These are phyloP conservation scores for Ophiocordyceps australis DNA, from an alignment of 2,329 filamentous ascomycete genomes.

Conservation along the genomic window DNA sequence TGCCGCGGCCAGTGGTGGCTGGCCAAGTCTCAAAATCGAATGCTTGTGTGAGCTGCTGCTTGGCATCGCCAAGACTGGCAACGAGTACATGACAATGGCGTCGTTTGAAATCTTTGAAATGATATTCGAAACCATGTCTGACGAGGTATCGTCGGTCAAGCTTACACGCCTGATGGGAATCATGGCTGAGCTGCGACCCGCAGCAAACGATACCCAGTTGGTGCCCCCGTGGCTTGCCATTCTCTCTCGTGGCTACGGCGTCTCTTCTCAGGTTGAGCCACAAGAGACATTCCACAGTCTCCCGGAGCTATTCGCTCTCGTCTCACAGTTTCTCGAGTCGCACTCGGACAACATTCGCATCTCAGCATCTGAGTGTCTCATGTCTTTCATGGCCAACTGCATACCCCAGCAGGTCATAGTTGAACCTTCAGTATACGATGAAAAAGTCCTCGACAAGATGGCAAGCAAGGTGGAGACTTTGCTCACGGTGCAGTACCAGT, in stretches of 20 bases:
- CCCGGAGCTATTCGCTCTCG: slow-evolving; percentile 65
- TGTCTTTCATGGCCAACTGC: slow-evolving; percentile 84
- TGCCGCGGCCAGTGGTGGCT: slow-evolving; percentile 72
- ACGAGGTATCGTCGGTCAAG: slow-evolving; percentile 76
- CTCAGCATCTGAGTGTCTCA: slow-evolving; percentile 84
- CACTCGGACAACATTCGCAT: slow-evolving; percentile 84
- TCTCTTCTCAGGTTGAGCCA: slow-evolving; percentile 72
- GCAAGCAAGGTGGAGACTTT: slow-evolving; percentile 55
- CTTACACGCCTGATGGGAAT: slow-evolving; percentile 78
- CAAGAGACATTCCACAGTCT: slow-evolving; percentile 86
- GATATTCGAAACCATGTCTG: slow-evolving; percentile 82
- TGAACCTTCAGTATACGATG: slow-evolving; percentile 81
- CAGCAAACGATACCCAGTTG: slow-evolving; percentile 83
- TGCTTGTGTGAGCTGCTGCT: slow-evolving; percentile 76
- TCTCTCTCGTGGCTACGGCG: slow-evolving; percentile 82
- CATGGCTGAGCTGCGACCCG: slow-evolving; percentile 79
- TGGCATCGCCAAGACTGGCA: slow-evolving; percentile 73
- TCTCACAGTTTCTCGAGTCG: slow-evolving; percentile 68
- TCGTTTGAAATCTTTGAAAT: slow-evolving; percentile 96
- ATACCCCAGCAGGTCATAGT: slow-evolving; percentile 68
- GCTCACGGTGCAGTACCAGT: slow-evolving; percentile 79
- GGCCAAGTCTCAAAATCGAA: slow-evolving; percentile 95
- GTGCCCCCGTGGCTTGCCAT: slow-evolving; percentile 95
- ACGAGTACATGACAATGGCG: slow-evolving; percentile 91
- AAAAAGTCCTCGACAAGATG: slow-evolving; percentile 73